Evolutionary conservation across 2,329 filamentous ascomycete species (phyloP), one percentile per base, ranked within the genome.

Genomic region (Ophiostoma sp.): DNA sequence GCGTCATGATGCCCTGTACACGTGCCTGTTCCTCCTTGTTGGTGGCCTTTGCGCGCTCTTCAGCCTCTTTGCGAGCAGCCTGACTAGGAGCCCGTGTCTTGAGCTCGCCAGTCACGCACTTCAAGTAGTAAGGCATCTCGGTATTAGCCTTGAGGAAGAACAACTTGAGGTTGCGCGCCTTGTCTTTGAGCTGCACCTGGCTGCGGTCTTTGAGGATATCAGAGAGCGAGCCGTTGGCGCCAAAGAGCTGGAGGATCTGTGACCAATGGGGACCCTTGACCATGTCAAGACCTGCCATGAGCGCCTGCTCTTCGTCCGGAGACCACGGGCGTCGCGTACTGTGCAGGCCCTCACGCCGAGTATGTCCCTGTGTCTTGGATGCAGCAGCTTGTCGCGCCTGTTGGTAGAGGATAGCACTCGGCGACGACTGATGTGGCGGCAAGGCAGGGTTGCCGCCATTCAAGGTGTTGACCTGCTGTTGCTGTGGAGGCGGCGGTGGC

Each of bases 261-360:
- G 93, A 95, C 94, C 94, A 97, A 78, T 97, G 94, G 22, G 94
- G 94, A 0, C 94, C 94, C 79, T 95, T 94, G 64, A 97, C 94
- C 80, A 92, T 90, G 79, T 97, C 94, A 3, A 97, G 88, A 0
- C 94, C 94, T 68, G 92, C 89, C 91, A 97, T 95, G 22, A 97
- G 85, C 0, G 94, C 94, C 80, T 94, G 94, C 80, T 97, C 94
- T 82, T 97, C 94, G 76, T 96, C 93, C 3, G 92, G 90, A 0
- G 92, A 93, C 94, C 94, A 97, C 0, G 94, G 93, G 36, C 94
- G 88, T 42, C 94, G 88, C 1, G 88, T 89, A 1, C 87, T 89
- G 76, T 89, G 87, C 1, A 87, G 80, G 1, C 88, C 88, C 78
- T 90, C 88, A 57, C 87, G 82, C 36, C 88, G 81, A 1, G 87